A percentile compares a stretch with the other conserved stretches of the same genome.
phyloP scores from a whole-genome alignment of 306 rosid species.

The Coriaria nepalensis region DNA sequence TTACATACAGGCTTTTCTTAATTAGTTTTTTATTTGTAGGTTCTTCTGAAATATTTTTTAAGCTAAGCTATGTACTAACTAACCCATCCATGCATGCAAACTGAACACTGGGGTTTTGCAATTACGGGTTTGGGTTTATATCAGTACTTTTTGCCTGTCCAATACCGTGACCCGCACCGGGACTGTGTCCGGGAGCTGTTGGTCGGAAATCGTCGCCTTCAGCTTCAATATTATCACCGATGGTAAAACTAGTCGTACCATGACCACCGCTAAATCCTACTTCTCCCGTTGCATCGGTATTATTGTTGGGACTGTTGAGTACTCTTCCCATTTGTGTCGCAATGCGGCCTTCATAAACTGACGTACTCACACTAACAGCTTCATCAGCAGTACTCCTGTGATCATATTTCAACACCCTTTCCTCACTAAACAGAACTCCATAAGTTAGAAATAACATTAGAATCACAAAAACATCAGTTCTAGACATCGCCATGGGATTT shows the following conservation, averaged over 20 bases:
- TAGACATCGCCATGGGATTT: conserved; percentile 33
- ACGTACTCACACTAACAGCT: background rate
- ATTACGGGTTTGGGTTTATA: conserved; percentile 19
- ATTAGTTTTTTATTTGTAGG: too few species aligned
- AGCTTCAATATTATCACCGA: background rate
- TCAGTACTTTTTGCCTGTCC: conserved; percentile 14
- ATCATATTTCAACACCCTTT: conserved; percentile 20
- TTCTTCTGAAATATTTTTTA: too few species aligned
- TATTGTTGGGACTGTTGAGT: background rate
- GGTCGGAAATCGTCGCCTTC: conserved; percentile 42
- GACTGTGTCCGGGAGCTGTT: conserved; percentile 75
- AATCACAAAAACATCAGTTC: conserved; percentile 15
- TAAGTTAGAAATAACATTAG: conserved; percentile 18
- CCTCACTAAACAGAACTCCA: conserved; percentile 19
- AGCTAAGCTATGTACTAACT: too few species aligned
- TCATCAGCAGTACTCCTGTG: background rate
- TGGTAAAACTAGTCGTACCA: background rate
- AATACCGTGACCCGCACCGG: conserved; percentile 66
- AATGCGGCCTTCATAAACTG: background rate
- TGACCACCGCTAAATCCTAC: background rate
- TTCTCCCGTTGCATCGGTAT: background rate
- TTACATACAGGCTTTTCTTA: too few species aligned
- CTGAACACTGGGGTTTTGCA: background rate
- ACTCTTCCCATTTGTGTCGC: conserved; percentile 2
- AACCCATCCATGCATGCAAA: conserved; percentile 3